Percentiles rank a stretch among this genome's conserved stretches.
Evolutionary conservation across 257 asterid genomes (phyloP).

Genomic region (Plantago elongata): DNA sequence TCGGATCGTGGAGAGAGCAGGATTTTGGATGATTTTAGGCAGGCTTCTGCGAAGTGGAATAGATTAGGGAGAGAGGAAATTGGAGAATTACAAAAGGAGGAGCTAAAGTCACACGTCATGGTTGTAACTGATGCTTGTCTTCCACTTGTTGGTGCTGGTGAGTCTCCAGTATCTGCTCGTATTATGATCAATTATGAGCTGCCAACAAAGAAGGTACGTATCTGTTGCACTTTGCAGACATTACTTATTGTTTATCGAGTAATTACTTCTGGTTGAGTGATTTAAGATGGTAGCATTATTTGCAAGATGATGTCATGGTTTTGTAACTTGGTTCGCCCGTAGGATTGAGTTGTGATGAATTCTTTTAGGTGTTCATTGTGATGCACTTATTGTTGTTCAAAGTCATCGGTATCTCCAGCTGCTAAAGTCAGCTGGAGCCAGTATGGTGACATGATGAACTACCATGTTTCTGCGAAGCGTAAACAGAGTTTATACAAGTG

Average conservation of each 20-base stretch:
- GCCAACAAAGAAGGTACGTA: slow-evolving; percentile 65
- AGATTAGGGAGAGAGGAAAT: slow-evolving; percentile 37
- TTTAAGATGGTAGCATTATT: neutral
- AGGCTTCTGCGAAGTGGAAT: slow-evolving; percentile 60
- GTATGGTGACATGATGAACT: neutral
- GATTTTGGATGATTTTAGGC: slow-evolving; percentile 57
- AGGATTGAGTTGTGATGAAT: neutral
- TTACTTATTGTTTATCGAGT: neutral
- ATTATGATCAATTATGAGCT: slow-evolving; percentile 80
- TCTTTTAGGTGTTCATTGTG: no score
- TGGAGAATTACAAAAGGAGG: slow-evolving; percentile 40
- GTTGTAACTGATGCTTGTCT: slow-evolving; percentile 89
- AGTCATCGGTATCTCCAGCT: no score
- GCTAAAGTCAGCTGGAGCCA: neutral
- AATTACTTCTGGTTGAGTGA: neutral
- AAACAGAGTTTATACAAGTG: neutral
- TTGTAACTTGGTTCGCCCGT: neutral
- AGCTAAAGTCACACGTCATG: slow-evolving; percentile 54
- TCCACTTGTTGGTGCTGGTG: slow-evolving; percentile 66
- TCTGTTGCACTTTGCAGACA: neutral
- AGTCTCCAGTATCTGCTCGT: slow-evolving; percentile 58
- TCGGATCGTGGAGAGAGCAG: slow-evolving; percentile 59
- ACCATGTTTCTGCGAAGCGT: neutral
- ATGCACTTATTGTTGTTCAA: neutral
- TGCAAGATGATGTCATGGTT: neutral